These are phyloP conservation scores for Hymenoscyphus fraxineus DNA, from an alignment of 2,329 filamentous ascomycete genomes.

Conservation along the genomic window DNA sequence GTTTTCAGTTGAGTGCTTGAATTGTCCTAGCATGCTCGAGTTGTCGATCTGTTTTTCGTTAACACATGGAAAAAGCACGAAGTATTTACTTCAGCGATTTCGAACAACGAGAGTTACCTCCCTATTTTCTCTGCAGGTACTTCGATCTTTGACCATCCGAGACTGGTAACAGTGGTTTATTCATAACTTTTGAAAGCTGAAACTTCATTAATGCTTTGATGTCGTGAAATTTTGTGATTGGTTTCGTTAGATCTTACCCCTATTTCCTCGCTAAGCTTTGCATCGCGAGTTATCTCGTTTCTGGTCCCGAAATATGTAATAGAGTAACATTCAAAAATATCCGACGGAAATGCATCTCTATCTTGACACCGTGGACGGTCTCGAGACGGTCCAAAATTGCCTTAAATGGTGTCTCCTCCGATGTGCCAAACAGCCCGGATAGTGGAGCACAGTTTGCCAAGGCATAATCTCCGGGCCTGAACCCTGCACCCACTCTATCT, in stretches of 20 bases:
- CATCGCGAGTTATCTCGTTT: neutral
- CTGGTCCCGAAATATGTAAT: neutral
- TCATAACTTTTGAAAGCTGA: neutral
- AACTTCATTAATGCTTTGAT: neutral
- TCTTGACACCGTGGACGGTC: too few species aligned
- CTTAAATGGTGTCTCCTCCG: neutral
- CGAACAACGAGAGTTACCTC: too few species aligned
- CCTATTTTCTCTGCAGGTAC: too few species aligned
- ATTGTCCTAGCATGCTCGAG: too few species aligned
- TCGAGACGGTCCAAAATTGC: neutral
- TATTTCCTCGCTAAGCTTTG: neutral
- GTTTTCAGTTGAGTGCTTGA: too few species aligned
- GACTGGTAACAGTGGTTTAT: neutral
- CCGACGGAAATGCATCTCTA: too few species aligned
- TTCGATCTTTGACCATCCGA: too few species aligned
- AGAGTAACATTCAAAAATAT: too few species aligned
- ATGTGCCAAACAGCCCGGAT: neutral
- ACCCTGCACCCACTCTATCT: neutral
- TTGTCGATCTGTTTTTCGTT: too few species aligned
- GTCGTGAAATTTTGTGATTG: neutral
- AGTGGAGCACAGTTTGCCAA: neutral
- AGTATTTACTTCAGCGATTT: too few species aligned
- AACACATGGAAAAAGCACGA: too few species aligned
- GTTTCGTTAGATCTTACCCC: neutral
- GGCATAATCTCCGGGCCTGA: neutral